These are phyloP conservation scores for Gossypium trilobum DNA, from an alignment of 441 rosid genomes.

Conservation along the genomic window DNA sequence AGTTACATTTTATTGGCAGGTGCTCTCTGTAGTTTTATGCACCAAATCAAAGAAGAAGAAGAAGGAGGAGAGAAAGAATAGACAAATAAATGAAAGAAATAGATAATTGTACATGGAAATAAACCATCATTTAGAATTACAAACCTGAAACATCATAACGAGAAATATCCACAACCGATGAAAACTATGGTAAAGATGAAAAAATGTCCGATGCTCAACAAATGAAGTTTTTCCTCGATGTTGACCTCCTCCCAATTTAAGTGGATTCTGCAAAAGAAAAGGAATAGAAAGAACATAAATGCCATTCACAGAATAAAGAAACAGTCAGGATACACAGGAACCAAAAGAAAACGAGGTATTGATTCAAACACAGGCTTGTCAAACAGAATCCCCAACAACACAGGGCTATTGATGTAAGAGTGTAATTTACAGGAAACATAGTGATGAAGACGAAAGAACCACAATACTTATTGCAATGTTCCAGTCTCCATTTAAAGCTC, in stretches of 20 bases:
- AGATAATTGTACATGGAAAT: neutral
- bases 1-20: neutral
- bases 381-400: neutral
- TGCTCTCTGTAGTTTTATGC: neutral
- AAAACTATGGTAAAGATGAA: conserved; percentile 96
- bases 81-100: neutral
- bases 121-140: conserved; percentile 16
- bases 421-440: neutral
- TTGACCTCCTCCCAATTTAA: conserved; percentile 52
- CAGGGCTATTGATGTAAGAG: neutral
- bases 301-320: neutral
- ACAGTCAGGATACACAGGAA: neutral
- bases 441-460: neutral
- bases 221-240: conserved; percentile 91
- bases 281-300: neutral
- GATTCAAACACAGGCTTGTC: neutral
- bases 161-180: conserved; percentile 98
- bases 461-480: neutral
- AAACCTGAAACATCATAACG: conserved; percentile 95
- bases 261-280: conserved; percentile 43
- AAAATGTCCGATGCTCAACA: conserved; percentile 90
- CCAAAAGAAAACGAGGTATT: neutral
- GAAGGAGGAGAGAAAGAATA: neutral
- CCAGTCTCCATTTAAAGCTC: neutral
- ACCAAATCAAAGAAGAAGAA: neutral